These are phyloP conservation scores for Globisporangium nunn DNA, from an alignment of 352 stramenopile species.

Conservation along the genomic window DNA sequence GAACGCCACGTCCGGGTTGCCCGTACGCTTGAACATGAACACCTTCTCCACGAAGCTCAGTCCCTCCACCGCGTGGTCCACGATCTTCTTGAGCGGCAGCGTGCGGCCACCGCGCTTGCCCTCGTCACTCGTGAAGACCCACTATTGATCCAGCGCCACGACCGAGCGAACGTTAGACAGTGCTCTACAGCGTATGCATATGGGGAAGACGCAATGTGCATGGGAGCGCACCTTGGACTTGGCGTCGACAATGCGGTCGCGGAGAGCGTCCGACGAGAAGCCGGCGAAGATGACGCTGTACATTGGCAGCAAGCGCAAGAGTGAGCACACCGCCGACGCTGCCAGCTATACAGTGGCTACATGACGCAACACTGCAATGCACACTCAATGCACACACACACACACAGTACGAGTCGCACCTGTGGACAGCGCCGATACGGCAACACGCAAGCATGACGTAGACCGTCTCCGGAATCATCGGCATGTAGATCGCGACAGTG, in stretches of 20 bases:
- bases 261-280: slow-evolving; percentile 91
- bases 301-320: not conserved
- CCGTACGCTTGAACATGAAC: slow-evolving; percentile 92
- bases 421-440: slow-evolving; percentile 95
- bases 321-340: not conserved
- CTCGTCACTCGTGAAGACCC: slow-evolving; percentile 93
- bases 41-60: slow-evolving; percentile 90
- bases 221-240: slow-evolving; percentile 14
- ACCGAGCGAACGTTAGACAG: not conserved
- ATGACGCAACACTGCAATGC: too few relatives aligned
- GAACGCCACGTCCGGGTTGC: slow-evolving; percentile 62
- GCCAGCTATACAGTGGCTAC: not conserved
- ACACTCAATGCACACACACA: not conserved
- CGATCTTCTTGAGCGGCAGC: slow-evolving; percentile 94
- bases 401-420: not conserved
- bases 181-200: not conserved
- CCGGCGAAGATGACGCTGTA: slow-evolving; percentile 95
- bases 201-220: not conserved
- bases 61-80: slow-evolving; percentile 88
- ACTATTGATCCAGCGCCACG: slow-evolving; percentile 25
- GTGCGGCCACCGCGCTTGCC: slow-evolving; percentile 90
- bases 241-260: slow-evolving; percentile 93
- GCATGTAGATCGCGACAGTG: slow-evolving; percentile 95
- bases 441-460: slow-evolving; percentile 98
- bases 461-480: slow-evolving; percentile 97